Conservation (phyloP, 257 asterid species). For the Vinca minor region DNA sequence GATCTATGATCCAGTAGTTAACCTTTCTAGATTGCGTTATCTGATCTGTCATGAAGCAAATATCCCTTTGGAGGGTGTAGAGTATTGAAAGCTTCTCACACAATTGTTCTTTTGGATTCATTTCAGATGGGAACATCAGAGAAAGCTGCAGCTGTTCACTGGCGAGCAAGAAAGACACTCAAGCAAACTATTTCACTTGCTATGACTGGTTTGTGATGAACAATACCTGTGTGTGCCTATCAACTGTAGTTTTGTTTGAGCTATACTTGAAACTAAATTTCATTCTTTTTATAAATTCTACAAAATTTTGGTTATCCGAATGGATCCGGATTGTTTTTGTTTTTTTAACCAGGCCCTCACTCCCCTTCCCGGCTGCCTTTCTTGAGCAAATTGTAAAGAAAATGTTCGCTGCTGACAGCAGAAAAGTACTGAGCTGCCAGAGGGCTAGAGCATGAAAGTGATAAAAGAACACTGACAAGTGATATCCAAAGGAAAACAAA, state of each 20-base stretch:
- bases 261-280: constrained; percentile 9
- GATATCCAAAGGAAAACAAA: no score
- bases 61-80: background rate
- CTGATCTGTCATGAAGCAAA: background rate
- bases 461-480: no score
- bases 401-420: no score
- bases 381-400: no score
- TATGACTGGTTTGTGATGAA: constrained; percentile 12
- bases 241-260: constrained; percentile 24
- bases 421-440: no score
- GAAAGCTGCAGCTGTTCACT: constrained; percentile 79
- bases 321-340: no score
- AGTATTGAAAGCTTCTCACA: background rate
- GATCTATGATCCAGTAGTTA: background rate
- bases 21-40: background rate
- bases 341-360: no score
- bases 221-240: background rate
- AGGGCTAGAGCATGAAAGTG: no score
- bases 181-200: constrained; percentile 4
- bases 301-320: background rate
- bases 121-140: constrained; percentile 82
- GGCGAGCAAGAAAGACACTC: constrained; percentile 69
- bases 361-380: no score
- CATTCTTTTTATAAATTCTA: background rate
- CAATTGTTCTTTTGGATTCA: background rate